Evolutionary conservation across 495 filamentous ascomycete genomes (phyloP), one percentile per base, ranked within the genome.

Genomic region (Ramalina peruviana): DNA sequence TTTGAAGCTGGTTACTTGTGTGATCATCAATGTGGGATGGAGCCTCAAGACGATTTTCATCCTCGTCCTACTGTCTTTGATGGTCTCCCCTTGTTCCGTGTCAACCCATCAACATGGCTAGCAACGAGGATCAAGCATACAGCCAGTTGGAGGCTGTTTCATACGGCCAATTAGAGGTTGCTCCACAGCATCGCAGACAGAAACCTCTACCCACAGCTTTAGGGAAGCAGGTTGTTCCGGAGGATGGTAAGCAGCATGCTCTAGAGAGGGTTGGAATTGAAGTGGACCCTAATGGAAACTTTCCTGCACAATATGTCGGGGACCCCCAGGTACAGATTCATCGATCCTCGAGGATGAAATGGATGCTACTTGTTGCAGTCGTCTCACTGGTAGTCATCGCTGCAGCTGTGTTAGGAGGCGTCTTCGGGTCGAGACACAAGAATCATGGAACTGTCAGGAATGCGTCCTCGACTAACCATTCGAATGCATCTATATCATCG

Each of bases 321-420:
- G 42, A 38, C 46, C 25, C 36, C 36, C 50, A 39, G 13, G 26
- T 25, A 17, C 16, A 44, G 19, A 6, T 37, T 23, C 40, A 19
- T 46, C 51, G 23, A 39, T 30, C 44, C 21, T 37, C 43, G 12
- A 52, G 23, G 40, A 40, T 38, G 20, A 57, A 51, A 39, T 51
- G 43, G 48, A 54, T 54, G 17, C 15, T 52, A n/a, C 16, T 49
- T 9, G 51, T 48, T 30, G 55, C 43, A 47, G 38, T 39, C 13
- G 30, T 60, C 16, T 26, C 36, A 43, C 40, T 58, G 48, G 46
- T 54, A 39, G 41, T 54, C 13, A 42, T 60, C 41, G 15, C 52
- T 16, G 58, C 36, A 48, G 52, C 40, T 41, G 55, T 58, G n/a
- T 46, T 60, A 15, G 58, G 55, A 45, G 36, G 47, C 6, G 54